Conservation (phyloP, 495 filamentous ascomycete species). For the Cercophora samala region DNA sequence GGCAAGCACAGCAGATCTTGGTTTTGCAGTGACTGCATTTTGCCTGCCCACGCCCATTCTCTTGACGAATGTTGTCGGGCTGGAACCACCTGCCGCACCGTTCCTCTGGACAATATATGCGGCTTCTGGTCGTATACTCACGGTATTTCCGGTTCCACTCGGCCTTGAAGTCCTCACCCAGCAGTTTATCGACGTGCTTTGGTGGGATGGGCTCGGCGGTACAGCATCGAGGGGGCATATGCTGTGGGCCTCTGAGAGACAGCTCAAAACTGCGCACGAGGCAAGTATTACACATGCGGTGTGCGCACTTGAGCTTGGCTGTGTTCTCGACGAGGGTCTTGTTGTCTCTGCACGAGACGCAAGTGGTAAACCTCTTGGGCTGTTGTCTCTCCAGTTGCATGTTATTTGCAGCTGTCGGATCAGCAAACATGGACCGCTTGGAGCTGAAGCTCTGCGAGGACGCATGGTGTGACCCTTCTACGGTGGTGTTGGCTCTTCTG, state of each 20-base stretch:
- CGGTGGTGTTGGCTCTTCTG: conserved; percentile 35
- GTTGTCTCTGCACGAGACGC: conserved; percentile 64
- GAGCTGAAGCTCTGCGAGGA: conserved; percentile 41
- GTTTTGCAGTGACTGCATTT: conserved; percentile 65
- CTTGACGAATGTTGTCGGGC: conserved; percentile 58
- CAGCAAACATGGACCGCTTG: conserved; percentile 36
- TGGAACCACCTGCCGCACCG: conserved; percentile 74
- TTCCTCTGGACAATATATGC: conserved; percentile 67
- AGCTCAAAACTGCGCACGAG: conserved; percentile 67
- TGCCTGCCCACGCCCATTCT: conserved; percentile 51
- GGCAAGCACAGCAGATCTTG: conserved; percentile 71
- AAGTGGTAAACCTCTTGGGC: conserved; percentile 58
- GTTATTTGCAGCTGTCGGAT: conserved; percentile 30
- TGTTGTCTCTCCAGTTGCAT: conserved; percentile 28
- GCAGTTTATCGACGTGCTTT: conserved; percentile 69
- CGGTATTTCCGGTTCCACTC: conserved; percentile 73
- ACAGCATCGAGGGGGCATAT: conserved; percentile 81
- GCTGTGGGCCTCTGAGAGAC: conserved; percentile 68
- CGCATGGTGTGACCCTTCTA: conserved; percentile 34
- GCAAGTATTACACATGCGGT: conserved; percentile 75
- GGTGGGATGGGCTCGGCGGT: conserved; percentile 66
- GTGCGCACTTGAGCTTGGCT: conserved; percentile 68
- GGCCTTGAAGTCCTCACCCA: conserved; percentile 67
- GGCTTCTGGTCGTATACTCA: conserved; percentile 69
- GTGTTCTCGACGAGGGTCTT: conserved; percentile 56